Percentiles rank a stretch among this genome's conserved stretches.
Conservation (phyloP, 805 yeast species). For the Candida yuanshanica region DNA sequence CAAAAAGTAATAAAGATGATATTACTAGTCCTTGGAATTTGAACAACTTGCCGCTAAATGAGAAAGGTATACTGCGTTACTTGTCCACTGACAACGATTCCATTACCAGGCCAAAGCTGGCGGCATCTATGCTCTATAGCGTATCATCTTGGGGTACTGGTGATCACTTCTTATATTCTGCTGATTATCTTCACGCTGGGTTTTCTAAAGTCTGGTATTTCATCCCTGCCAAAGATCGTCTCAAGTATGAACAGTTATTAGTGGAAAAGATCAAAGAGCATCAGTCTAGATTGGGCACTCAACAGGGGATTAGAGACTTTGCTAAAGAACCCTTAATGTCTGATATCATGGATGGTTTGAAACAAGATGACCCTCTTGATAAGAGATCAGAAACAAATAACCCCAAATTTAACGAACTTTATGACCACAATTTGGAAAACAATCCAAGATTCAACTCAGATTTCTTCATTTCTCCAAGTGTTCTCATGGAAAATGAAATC, state of each 20-base stretch:
- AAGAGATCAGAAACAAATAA: slow-evolving; percentile 13
- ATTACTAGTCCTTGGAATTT: slow-evolving; percentile 46
- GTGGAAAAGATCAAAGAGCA: slow-evolving; percentile 28
- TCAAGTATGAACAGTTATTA: slow-evolving; percentile 54
- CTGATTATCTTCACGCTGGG: slow-evolving; percentile 53
- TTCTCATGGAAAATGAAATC: slow-evolving; percentile 44
- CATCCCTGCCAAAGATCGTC: slow-evolving; percentile 50
- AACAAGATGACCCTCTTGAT: slow-evolving; percentile 11
- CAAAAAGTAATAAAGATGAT: background rate
- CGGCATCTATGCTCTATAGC: slow-evolving; percentile 49
- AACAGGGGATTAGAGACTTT: slow-evolving; percentile 1
- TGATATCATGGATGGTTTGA: slow-evolving; percentile 17
- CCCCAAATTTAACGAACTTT: slow-evolving; percentile 15
- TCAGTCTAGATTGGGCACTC: slow-evolving; percentile 1
- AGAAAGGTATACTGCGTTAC: slow-evolving; percentile 43
- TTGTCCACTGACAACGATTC: slow-evolving; percentile 37
- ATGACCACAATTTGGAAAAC: slow-evolving; percentile 6
- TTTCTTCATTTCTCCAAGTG: slow-evolving; percentile 43
- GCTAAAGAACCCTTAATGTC: slow-evolving; percentile 11
- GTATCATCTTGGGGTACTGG: slow-evolving; percentile 53
- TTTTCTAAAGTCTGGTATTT: slow-evolving; percentile 54
- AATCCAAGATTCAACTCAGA: slow-evolving; percentile 34
- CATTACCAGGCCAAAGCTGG: slow-evolving; percentile 37
- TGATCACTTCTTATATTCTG: slow-evolving; percentile 51
- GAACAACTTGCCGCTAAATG: slow-evolving; percentile 45